A percentile compares a stretch with the other conserved stretches of the same genome.
These are phyloP conservation scores for Epicoccum nigrum DNA, from an alignment of 2,329 filamentous ascomycete species.

Conservation along the genomic window DNA sequence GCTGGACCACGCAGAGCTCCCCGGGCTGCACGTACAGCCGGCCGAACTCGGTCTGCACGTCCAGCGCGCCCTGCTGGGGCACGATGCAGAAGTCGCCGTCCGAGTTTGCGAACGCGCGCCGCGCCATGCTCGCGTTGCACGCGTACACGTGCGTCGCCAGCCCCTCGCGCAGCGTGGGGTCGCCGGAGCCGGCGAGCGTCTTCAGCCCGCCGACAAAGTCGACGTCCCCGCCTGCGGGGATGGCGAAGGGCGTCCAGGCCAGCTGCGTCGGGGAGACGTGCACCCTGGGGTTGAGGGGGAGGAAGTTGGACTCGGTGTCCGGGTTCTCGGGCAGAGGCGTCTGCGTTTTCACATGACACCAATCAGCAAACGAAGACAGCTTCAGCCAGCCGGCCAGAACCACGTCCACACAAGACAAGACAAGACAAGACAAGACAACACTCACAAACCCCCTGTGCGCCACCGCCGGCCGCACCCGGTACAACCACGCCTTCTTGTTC, in stretches of 20 bases:
- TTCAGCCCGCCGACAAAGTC: conserved; percentile 48
- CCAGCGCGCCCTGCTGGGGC: conserved; percentile 45
- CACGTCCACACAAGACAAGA: no score
- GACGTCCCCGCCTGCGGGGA: neutral
- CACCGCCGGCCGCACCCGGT: conserved; percentile 52
- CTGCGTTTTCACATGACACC: no score
- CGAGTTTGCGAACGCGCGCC: conserved; percentile 55
- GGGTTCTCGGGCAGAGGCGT: conserved; percentile 35
- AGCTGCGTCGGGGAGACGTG: neutral
- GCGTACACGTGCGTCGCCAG: conserved; percentile 58
- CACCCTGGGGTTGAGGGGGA: neutral
- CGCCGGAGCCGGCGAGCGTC: conserved; percentile 58
- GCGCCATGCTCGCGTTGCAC: conserved; percentile 55
- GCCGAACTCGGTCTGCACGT: conserved; percentile 50
- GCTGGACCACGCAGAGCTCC: conserved; percentile 51
- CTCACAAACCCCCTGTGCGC: conserved; percentile 45
- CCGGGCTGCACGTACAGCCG: conserved; percentile 48
- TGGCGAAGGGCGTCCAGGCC: neutral
- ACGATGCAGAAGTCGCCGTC: conserved; percentile 49
- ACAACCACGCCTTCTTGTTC: conserved; percentile 55
- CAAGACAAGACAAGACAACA: no score
- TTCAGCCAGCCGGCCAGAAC: no score
- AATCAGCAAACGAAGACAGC: no score
- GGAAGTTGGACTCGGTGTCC: conserved; percentile 18
- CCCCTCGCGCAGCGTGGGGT: conserved; percentile 58